A percentile compares a stretch with the other conserved stretches of the same genome.
Evolutionary conservation across 345 rosid species (phyloP).

Genomic region (Firmiana major): DNA sequence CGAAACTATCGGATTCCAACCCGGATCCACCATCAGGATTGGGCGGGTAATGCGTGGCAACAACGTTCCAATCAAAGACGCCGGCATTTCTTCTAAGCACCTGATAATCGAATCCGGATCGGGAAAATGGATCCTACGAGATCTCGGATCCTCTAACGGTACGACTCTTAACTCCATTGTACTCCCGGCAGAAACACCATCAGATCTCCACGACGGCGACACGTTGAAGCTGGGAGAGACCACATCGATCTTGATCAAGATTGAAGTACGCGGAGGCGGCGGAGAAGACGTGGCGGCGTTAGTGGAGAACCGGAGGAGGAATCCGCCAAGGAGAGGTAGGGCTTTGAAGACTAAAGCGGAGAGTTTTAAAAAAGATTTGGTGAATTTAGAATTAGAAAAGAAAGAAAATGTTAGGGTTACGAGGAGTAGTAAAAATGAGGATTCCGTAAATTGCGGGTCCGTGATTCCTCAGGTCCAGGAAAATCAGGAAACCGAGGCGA

Average conservation of each 20-base stretch:
- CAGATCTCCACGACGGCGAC: constrained; percentile 55
- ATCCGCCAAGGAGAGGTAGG: constrained; percentile 28
- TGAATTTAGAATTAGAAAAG: constrained; percentile 14
- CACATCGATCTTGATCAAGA: constrained; percentile 48
- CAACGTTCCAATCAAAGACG: constrained; percentile 57
- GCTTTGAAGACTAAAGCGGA: constrained; percentile 27
- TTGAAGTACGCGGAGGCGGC: constrained; percentile 2
- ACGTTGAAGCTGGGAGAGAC: constrained; percentile 70
- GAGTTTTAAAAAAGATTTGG: constrained; percentile 12
- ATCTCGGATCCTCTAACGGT: constrained; percentile 85
- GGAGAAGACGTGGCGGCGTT: background rate
- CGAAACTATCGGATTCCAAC: constrained; percentile 46
- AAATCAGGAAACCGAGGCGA: constrained; percentile 15
- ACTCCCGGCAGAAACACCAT: constrained; percentile 38
- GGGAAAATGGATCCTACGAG: constrained; percentile 61
- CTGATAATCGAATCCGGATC: constrained; percentile 50
- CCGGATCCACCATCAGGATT: constrained; percentile 46
- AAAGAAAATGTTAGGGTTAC: constrained; percentile 27
- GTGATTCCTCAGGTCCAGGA: background rate
- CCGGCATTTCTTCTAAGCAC: constrained; percentile 84
- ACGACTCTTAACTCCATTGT: constrained; percentile 46
- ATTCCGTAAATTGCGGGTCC: constrained; percentile 20
- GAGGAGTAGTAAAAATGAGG: constrained; percentile 25
- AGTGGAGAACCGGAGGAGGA: constrained; percentile 11
- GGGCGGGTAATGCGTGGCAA: constrained; percentile 83